Base-by-base conservation (phyloP, 2,329 filamentous ascomycete species). In the Pestalotiopsis sp. region DNA sequence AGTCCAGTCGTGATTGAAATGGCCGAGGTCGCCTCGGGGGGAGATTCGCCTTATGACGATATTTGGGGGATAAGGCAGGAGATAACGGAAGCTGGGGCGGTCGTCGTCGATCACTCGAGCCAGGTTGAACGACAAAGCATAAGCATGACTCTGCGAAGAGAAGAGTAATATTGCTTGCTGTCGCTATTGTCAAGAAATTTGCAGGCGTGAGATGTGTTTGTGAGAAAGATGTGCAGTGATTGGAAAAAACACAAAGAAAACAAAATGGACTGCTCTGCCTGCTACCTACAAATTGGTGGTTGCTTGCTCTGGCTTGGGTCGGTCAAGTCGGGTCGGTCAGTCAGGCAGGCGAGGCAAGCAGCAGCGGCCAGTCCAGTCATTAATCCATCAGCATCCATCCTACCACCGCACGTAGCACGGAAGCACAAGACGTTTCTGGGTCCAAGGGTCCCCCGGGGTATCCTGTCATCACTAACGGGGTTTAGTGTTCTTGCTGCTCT, bases 41-140 rank as follows among this genome's bases (percentile, higher is more conserved):
- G 31, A 36, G 45, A 4, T 52, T 52, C 45, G 45, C 45, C 45
- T 52, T 64, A 64, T 64, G 61, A 64, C 61, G 61, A 64, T 64
- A 64, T 64, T 23, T 6, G 61, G 61, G 31, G 25, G 38, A 64
- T 64, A 64, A 45, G 60, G 12, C 13, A 36, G n/a, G 57, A 31
- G 55, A 59, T n/a, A 59, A 25, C 23, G 25, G 57, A 59, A 36
- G 57, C 23, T 12, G 23, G 57, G 57, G 27, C 57, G 7, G 45
- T 52, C 45, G 45, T 52, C 20, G 45, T 52, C 45, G n/a, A 52
- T 52, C 45, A 52, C 17, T 52, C 41, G 45, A 17, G 45, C 45
- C 45, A 9, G 20, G 17, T 52, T 52, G n/a, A 52, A 9, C 45
- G 6, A 52, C 45, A 20, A 52, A 20, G 7, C 7, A 52, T n/a